Percentiles rank a stretch among this genome's conserved stretches.
Conservation (phyloP, 768 basidiomycete genomes). For the Boletus speciosus region DNA sequence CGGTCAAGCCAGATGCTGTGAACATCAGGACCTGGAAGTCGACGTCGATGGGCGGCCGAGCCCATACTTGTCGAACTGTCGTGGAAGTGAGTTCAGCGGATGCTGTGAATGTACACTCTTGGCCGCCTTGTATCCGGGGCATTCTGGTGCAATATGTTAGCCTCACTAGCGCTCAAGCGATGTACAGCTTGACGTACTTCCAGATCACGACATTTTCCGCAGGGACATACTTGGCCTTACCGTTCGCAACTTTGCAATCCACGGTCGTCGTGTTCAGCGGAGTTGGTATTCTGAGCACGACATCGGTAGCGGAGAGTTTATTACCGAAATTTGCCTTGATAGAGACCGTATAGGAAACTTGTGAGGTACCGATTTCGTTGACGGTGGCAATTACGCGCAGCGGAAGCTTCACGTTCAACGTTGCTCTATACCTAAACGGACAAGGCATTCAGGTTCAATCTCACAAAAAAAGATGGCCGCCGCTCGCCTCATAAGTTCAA, state of each 20-base stretch:
- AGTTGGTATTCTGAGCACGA: conserved; percentile 92
- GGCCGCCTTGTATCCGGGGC: conserved; percentile 86
- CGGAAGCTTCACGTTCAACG: conserved; percentile 94
- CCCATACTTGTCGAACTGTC: conserved; percentile 94
- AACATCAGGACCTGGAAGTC: conserved; percentile 99
- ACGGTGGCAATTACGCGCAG: conserved; percentile 87
- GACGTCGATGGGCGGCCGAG: conserved; percentile 94
- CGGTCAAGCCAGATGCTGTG: conserved; percentile 92
- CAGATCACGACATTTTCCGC: conserved; percentile 95
- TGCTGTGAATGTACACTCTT: conserved; percentile 83
- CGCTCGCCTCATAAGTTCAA: conserved; percentile 91
- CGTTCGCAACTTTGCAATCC: conserved; percentile 85
- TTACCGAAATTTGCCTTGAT: conserved; percentile 86
- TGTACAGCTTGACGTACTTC: conserved; percentile 66
- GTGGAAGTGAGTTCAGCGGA: conserved; percentile 83
- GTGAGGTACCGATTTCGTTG: conserved; percentile 86
- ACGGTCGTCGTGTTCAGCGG: conserved; percentile 92
- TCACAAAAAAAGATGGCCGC: not conserved
- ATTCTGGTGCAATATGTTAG: conserved; percentile 51
- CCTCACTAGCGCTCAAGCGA: not conserved
- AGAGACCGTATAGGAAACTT: conserved; percentile 87
- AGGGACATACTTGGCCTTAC: conserved; percentile 97
- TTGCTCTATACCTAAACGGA: conserved; percentile 79
- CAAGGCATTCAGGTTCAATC: conserved; percentile 1
- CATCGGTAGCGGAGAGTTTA: conserved; percentile 90